Evolutionary conservation across 1,139 yeast species (phyloP), one percentile per base, ranked within the genome.

Genomic region (Debaryomyces nepalensis): DNA sequence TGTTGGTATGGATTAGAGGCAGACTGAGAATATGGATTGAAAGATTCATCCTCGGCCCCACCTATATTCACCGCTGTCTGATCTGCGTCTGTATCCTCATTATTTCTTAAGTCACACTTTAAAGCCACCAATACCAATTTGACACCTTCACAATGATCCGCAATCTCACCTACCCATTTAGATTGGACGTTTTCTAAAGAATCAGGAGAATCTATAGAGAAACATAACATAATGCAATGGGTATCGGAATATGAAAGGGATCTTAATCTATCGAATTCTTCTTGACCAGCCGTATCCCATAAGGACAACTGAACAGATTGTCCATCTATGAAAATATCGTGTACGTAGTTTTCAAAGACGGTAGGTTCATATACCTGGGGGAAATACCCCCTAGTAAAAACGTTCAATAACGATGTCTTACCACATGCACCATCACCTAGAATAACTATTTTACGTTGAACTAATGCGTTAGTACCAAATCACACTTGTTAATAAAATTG

Each of bases 201-300:
- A 64, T 93, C 99, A 19, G 87, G 82, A 2, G 97, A 89, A 64
- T 93, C 99, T 47, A 93, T 91, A 26, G 95, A 83, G 63, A 93
- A 93, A 70, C 99, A 93, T 46, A 93, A 78, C 95, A 93, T 91
- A 55, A 93, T 91, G 55, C 97, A 89, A 66, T 93, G 97, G 4
- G 99, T 93, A 62, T 93, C 99, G 15, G 95, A 84, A 64, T 93
- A 93, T 31, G 95, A 85, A 50, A 91, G 73, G 2, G 96, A 87
- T 60, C 98, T 79, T 59, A 91, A 74, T 49, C 97, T 77, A 63
- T 93, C 99, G 59, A 91, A 93, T 68, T 93, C 99, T 68, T 93
- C 99, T 71, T 93, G 99, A 5, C 99, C 99, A 3, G 99, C 99
- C 4, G 99, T 93, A 62, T 93, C 99, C 99, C 99, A 93, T 44